A percentile compares a stretch with the other conserved stretches of the same genome.
These are phyloP conservation scores for Trichophyton rubrum DNA, from an alignment of 2,329 filamentous ascomycete species.

Conservation along the genomic window DNA sequence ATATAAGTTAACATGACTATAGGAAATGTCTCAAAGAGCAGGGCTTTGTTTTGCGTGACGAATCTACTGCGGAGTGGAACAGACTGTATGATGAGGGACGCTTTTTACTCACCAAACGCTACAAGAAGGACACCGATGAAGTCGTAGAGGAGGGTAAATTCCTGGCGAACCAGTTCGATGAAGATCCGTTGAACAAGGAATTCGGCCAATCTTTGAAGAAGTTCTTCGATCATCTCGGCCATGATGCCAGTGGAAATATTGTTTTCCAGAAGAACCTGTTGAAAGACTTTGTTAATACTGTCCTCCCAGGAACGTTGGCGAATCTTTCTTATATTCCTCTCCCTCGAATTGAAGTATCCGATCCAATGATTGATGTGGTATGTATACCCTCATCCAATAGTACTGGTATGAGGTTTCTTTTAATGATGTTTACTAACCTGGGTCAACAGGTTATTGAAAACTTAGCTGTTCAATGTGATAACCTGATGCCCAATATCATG, in stretches of 20 bases:
- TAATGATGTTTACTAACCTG: background rate
- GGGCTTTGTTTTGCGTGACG: constrained; percentile 78
- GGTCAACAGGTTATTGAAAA: constrained; percentile 61
- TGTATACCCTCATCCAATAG: constrained; percentile 10
- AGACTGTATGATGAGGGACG: constrained; percentile 71
- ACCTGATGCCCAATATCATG: constrained; percentile 83
- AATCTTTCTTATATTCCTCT: constrained; percentile 81
- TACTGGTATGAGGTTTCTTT: background rate
- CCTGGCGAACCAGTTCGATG: constrained; percentile 74
- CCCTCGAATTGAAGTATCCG: constrained; percentile 85
- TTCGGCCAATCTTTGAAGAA: constrained; percentile 67
- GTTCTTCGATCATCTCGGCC: constrained; percentile 81
- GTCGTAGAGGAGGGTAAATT: constrained; percentile 86
- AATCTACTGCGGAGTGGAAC: constrained; percentile 70
- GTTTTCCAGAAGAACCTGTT: constrained; percentile 86
- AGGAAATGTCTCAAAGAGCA: constrained; percentile 73
- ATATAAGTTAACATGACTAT: constrained; percentile 9
- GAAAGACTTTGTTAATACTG: constrained; percentile 77
- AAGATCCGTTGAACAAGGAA: constrained; percentile 71
- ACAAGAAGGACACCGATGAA: constrained; percentile 72
- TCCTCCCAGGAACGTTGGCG: constrained; percentile 71
- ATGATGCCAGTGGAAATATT: constrained; percentile 70
- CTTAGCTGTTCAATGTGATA: constrained; percentile 87
- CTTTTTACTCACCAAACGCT: constrained; percentile 78
- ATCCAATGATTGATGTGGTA: constrained; percentile 64